Evolutionary conservation across 352 stramenopile genomes (phyloP).

Genomic region (Pythium oligandrum): DNA sequence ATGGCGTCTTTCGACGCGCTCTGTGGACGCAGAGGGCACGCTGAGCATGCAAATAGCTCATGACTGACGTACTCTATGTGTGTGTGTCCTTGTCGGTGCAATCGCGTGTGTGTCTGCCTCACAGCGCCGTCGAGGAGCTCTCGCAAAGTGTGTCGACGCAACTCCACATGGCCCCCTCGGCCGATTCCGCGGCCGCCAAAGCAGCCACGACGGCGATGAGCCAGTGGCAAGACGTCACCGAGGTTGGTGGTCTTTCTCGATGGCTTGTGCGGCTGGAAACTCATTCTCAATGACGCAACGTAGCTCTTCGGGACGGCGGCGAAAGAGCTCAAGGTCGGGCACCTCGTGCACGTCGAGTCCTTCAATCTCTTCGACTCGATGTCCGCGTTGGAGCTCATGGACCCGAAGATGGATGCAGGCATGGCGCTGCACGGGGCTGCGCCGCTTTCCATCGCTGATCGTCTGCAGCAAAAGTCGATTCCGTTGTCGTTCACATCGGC

Average conservation of each 20-base stretch:
- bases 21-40: too few species aligned
- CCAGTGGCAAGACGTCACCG: conserved; percentile 43
- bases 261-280: too few species aligned
- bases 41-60: not conserved
- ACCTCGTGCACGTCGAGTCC: conserved; percentile 68
- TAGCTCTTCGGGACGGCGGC: conserved; percentile 57
- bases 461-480: conserved; percentile 33
- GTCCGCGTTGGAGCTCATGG: conserved; percentile 92
- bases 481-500: conserved; percentile 60
- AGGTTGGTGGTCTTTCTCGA: conserved; percentile 20
- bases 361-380: conserved; percentile 94
- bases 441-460: conserved; percentile 49
- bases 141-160: conserved; percentile 25
- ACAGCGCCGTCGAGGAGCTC: conserved; percentile 23
- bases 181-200: not conserved
- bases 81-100: not conserved
- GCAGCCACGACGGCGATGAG: too few species aligned
- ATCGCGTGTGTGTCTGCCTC: conserved; percentile 11
- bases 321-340: conserved; percentile 76
- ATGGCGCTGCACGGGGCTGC: conserved; percentile 59
- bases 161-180: conserved; percentile 21
- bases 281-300: conserved; percentile 2
- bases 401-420: conserved; percentile 93
- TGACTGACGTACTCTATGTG: not conserved
- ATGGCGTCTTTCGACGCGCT: not conserved